Evolutionary conservation across 1,139 yeast species (phyloP).

Genomic region (Pichia sp.): DNA sequence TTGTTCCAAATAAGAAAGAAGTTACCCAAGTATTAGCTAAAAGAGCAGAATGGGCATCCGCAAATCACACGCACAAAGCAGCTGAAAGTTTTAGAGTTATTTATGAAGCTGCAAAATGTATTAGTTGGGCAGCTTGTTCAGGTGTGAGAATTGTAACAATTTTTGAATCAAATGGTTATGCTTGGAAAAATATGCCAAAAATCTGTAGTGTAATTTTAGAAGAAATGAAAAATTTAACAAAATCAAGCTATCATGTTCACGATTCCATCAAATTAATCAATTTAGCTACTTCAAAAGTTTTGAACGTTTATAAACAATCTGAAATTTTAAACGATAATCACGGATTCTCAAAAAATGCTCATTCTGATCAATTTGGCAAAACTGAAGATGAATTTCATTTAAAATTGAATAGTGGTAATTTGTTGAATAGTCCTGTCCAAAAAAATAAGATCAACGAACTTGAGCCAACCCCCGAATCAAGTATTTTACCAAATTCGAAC

Average conservation of each 20-base stretch:
- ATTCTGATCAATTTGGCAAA: not conserved
- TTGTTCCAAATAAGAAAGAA: constrained; percentile 34
- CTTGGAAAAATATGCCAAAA: constrained; percentile 21
- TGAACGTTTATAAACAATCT: constrained; percentile 3
- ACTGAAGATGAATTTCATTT: not conserved
- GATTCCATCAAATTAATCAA: constrained; percentile 21
- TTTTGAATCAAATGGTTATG: constrained; percentile 25
- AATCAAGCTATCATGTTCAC: constrained; percentile 10
- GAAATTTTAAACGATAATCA: not conserved
- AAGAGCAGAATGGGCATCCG: constrained; percentile 36
- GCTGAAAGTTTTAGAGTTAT: constrained; percentile 37
- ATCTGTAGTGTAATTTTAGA: constrained; percentile 21
- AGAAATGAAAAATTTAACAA: constrained; percentile 21
- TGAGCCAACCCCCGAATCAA: constrained; percentile 9
- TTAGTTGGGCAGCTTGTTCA: constrained; percentile 33
- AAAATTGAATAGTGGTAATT: not conserved
- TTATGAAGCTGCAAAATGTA: constrained; percentile 34
- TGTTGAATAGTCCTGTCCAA: not conserved
- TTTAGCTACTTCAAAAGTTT: constrained; percentile 13
- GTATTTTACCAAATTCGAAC: not conserved
- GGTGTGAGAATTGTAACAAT: constrained; percentile 22
- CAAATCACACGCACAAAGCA: constrained; percentile 35
- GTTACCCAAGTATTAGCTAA: constrained; percentile 29
- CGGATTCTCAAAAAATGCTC: not conserved
- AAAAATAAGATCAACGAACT: not conserved